phyloP scores from a whole-genome alignment of 2,329 filamentous ascomycete genomes.

The Fusarium verticillioides region DNA sequence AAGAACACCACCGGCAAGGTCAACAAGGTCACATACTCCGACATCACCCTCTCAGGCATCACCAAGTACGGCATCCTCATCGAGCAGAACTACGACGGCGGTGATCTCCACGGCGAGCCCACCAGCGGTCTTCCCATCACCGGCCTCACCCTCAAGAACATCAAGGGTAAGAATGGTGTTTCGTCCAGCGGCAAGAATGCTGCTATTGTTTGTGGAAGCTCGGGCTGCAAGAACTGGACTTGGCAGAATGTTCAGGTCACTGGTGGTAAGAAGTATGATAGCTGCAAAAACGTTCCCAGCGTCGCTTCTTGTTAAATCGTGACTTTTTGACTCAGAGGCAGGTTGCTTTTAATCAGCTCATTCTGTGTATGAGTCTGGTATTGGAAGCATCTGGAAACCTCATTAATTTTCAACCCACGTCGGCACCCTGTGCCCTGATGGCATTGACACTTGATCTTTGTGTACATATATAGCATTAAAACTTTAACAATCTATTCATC shows the following conservation, averaged over 20 bases:
- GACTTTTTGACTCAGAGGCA: accelerated
- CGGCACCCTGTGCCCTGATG: accelerated
- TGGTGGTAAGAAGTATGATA: constrained; percentile 57
- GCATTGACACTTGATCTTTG: not conserved
- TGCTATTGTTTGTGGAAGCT: constrained; percentile 64
- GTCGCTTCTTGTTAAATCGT: constrained; percentile 28
- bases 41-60: constrained; percentile 55
- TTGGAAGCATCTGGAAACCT: not conserved
- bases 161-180: constrained; percentile 55
- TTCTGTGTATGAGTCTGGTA: accelerated
- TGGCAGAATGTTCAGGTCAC: constrained; percentile 62
- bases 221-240: constrained; percentile 59
- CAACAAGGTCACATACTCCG: constrained; percentile 55
- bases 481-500: not conserved
- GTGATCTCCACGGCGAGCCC: constrained; percentile 55
- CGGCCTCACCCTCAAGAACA: constrained; percentile 54
- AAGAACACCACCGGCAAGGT: constrained; percentile 57
- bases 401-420: accelerated
- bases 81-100: constrained; percentile 60
- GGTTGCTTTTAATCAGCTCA: accelerated
- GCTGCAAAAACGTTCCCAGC: constrained; percentile 47
- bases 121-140: constrained; percentile 63
- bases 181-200: constrained; percentile 52
- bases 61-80: constrained; percentile 50
- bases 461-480: not conserved